Conservation (phyloP, 2,329 filamentous ascomycete species). For the Penicillium sp. region DNA sequence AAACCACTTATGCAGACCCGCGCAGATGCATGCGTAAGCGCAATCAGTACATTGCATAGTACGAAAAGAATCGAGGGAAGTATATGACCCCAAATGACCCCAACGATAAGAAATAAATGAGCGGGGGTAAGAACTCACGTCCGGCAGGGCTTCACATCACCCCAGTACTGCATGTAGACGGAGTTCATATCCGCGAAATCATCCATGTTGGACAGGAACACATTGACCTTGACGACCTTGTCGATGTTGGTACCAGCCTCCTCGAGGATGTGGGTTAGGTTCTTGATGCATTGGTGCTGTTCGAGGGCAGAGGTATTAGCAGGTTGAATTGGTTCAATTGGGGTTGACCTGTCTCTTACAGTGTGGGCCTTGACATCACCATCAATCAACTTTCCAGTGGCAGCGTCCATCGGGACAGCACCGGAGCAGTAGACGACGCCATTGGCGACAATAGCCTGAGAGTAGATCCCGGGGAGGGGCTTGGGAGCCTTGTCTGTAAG, state of each 20-base stretch:
- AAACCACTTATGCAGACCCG: not conserved
- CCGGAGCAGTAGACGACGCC: constrained; percentile 66
- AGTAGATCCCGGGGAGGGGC: constrained; percentile 49
- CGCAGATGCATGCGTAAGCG: too few relatives aligned
- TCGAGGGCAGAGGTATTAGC: not conserved
- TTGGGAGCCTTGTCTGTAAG: constrained; percentile 44
- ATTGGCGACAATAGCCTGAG: constrained; percentile 54
- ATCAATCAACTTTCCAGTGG: constrained; percentile 47
- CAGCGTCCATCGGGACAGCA: constrained; percentile 50
- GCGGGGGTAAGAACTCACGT: constrained; percentile 18
- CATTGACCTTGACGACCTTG: constrained; percentile 59
- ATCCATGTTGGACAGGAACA: constrained; percentile 58
- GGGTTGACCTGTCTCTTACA: constrained; percentile 29
- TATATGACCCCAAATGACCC: not conserved
- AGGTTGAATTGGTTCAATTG: not conserved
- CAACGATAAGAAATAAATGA: not conserved
- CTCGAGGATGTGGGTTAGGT: constrained; percentile 52
- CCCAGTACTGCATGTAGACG: constrained; percentile 69
- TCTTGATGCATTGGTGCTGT: constrained; percentile 49
- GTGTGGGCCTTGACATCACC: constrained; percentile 50
- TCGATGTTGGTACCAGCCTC: constrained; percentile 52
- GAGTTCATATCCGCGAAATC: constrained; percentile 70
- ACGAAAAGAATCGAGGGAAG: not conserved
- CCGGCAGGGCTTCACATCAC: constrained; percentile 50
- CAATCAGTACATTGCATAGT: not conserved